These are phyloP conservation scores for Physcomitrellopsis africana DNA, from an alignment of 225 moss, liverwort and hornwort species.

Conservation along the genomic window DNA sequence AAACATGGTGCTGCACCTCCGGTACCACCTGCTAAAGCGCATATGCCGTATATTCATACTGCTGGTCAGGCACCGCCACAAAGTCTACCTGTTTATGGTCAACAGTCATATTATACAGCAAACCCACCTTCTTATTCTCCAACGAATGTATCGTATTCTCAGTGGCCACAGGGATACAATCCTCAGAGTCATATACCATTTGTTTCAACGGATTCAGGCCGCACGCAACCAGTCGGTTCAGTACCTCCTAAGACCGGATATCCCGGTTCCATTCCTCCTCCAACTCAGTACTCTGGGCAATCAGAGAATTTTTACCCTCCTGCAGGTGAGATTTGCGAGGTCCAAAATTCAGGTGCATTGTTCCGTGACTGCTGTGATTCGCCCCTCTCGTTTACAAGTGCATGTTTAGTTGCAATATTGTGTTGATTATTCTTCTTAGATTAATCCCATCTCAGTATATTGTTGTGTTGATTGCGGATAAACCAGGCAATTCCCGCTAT, in stretches of 20 bases:
- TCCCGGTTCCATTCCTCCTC: constrained; percentile 16
- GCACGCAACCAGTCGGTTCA: constrained; percentile 25
- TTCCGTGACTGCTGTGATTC: neutral
- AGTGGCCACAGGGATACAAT: constrained; percentile 26
- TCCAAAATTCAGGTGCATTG: neutral
- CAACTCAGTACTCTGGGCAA: constrained; percentile 28
- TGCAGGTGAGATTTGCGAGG: constrained; percentile 35
- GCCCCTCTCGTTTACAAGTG: neutral
- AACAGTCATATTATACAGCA: constrained; percentile 23
- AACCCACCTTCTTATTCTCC: constrained; percentile 13
- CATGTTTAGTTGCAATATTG: neutral
- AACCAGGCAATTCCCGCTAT: constrained; percentile 32
- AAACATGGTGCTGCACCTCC: no score
- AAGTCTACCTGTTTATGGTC: constrained; percentile 12
- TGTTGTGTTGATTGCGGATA: constrained; percentile 11
- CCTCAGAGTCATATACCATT: constrained; percentile 40
- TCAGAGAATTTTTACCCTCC: constrained; percentile 42
- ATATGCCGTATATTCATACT: constrained; percentile 31
- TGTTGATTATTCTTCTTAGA: neutral
- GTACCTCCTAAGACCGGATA: neutral
- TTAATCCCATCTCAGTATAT: neutral
- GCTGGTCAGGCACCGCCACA: constrained; percentile 27
- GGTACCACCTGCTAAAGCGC: constrained; percentile 15
- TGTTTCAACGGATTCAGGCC: constrained; percentile 31
- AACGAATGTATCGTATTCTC: constrained; percentile 17